Conservation (phyloP, 1,284 basidiomycete species). For the Taiwanofungus camphoratus region DNA sequence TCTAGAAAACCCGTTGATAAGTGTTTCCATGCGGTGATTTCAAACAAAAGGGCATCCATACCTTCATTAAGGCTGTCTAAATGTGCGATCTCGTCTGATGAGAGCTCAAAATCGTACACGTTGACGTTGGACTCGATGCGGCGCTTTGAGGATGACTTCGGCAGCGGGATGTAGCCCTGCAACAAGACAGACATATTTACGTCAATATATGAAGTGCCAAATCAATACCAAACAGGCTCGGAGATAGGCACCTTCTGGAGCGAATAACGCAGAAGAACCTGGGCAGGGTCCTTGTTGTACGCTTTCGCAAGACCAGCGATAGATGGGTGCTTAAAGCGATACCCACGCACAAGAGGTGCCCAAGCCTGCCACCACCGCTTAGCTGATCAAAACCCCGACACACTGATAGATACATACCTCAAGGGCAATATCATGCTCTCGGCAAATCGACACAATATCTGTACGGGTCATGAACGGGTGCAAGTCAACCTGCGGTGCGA, state of each 20-base stretch:
- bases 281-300: conserved; percentile 57
- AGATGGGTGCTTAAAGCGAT: conserved; percentile 44
- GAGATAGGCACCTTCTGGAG: conserved; percentile 65
- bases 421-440: conserved; percentile 52
- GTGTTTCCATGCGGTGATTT: neutral
- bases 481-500: conserved; percentile 52
- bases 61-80: conserved; percentile 57
- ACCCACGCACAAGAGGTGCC: conserved; percentile 46
- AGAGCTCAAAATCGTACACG: conserved; percentile 55
- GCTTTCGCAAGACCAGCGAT: conserved; percentile 40
- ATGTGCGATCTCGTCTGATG: conserved; percentile 40
- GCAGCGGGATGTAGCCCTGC: conserved; percentile 51
- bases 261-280: conserved; percentile 70
- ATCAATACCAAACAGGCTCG: too few species aligned
- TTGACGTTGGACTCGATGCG: conserved; percentile 55
- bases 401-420: conserved; percentile 46
- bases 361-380: conserved; percentile 35
- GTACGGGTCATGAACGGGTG: conserved; percentile 71
- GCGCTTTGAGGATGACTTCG: conserved; percentile 51
- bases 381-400: conserved; percentile 16
- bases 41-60: conserved; percentile 12
- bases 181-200: too few species aligned
- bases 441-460: conserved; percentile 60
- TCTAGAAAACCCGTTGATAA: conserved; percentile 22
- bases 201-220: too few species aligned